Evolutionary conservation across 768 basidiomycete genomes (phyloP), one percentile per base, ranked within the genome.

Genomic region (Xerocomellus intermedius): DNA sequence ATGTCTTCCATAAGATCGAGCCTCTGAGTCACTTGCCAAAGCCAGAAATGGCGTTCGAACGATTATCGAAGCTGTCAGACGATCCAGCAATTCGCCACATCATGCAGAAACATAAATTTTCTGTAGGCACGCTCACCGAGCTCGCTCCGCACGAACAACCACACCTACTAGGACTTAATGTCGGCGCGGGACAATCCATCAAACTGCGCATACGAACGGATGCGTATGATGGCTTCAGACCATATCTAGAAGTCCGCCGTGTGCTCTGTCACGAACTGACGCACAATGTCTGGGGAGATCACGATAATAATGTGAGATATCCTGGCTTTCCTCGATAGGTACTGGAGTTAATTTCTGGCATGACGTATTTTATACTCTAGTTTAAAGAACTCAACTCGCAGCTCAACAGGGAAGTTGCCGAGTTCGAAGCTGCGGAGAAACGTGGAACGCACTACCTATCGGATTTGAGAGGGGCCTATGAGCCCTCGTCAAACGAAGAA

Each of bases 131-230:
- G 3, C 74, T 91, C 42, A 90, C 88, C 2, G 89, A 91, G 69
- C 81, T 91, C 17, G 88, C 87, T 16, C 89, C 89, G 0, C 87
- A 88, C 54, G 88, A 90, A 64, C 79, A 86, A 54, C 87, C 88
- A 7, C 73, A 81, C 28, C 69, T 91, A 10, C 75, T 89, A 4
- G 89, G 90, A 0, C 74, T 89, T 37, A 91, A 91, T 62, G 78
- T 79, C 45, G 82, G 82, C 46, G 74, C 69, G 0, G 88, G 89
- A 0, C 73, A 82, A 60, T 70, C 76, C 21, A 88, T 91, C 60
- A 86, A 85, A 64, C 71, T 91, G 3, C 81, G 88, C 17, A 64
- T 91, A 45, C 75, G 89, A 19, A 90, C 89, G 19, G 78, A 90
- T 62, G 72, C 68, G 5, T 89, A 88, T 61, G 87, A 88, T 56